Evolutionary conservation across 257 asterid genomes (phyloP).

Genomic region (Scutellaria baicalensis): DNA sequence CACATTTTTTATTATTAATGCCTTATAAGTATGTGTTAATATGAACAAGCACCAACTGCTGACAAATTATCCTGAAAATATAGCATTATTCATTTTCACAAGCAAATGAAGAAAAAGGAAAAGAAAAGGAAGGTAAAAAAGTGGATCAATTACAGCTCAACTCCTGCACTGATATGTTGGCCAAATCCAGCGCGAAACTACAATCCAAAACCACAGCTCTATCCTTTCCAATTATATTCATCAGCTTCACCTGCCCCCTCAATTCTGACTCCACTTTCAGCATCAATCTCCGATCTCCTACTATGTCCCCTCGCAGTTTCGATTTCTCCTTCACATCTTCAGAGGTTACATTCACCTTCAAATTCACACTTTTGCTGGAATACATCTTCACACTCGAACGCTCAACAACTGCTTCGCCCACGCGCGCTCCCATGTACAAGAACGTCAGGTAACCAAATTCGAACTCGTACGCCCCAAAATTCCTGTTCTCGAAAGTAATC

Average conservation of each 20-base stretch:
- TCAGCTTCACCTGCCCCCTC: constrained; percentile 22
- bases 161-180: background rate
- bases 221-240: constrained; percentile 11
- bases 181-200: constrained; percentile 5
- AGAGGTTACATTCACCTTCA: background rate
- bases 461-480: constrained; percentile 14
- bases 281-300: background rate
- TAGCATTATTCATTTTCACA: too few species aligned
- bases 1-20: too few species aligned
- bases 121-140: too few species aligned
- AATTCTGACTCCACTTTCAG: constrained; percentile 6
- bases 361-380: background rate
- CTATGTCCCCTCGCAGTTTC: constrained; percentile 10
- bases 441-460: constrained; percentile 4
- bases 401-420: background rate
- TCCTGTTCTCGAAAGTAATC: constrained; percentile 14
- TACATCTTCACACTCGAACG: constrained; percentile 3
- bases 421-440: constrained; percentile 8
- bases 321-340: background rate
- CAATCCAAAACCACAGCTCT: constrained; percentile 25
- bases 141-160: background rate
- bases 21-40: too few species aligned
- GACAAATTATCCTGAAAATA: too few species aligned
- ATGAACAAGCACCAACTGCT: too few species aligned
- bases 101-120: too few species aligned